A percentile compares a stretch with the other conserved stretches of the same genome.
These are phyloP conservation scores for Colletotrichum echinochloae DNA, from an alignment of 2,329 filamentous ascomycete species.

Conservation along the genomic window DNA sequence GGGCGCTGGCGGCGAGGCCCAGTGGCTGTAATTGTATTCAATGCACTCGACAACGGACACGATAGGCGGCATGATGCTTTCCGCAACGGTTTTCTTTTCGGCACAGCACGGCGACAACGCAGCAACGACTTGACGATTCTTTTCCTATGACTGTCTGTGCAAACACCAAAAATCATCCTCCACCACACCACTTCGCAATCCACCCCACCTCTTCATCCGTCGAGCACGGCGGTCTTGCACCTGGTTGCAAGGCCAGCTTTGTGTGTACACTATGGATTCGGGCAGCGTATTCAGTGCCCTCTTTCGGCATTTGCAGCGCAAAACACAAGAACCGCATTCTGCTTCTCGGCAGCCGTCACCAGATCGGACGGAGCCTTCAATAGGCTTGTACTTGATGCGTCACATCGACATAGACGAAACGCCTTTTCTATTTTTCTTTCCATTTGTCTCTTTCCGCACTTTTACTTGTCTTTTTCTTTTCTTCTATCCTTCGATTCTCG, in stretches of 20 bases:
- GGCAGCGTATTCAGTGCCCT: slow-evolving; percentile 35
- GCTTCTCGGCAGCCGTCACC: slow-evolving; percentile 41
- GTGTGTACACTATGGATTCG: slow-evolving; percentile 42
- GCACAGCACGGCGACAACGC: slow-evolving; percentile 52
- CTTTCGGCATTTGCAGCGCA: slow-evolving; percentile 37
- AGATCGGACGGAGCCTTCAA: slow-evolving; percentile 38
- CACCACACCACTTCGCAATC: slow-evolving; percentile 29
- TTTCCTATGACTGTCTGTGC: slow-evolving; percentile 50
- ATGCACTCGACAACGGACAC: slow-evolving; percentile 40
- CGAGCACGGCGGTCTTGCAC: slow-evolving; percentile 48
- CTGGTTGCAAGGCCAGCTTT: slow-evolving; percentile 45
- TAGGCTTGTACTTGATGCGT: slow-evolving; percentile 41
- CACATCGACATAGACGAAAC: slow-evolving; percentile 42
- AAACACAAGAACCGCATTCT: slow-evolving; percentile 40
- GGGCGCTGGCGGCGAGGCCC: slow-evolving; percentile 51
- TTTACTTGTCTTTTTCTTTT: slow-evolving; percentile 4
- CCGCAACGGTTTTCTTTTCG: slow-evolving; percentile 43
- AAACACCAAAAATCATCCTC: slow-evolving; percentile 36
- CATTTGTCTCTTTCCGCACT: slow-evolving; percentile 23
- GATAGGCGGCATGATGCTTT: slow-evolving; percentile 40
- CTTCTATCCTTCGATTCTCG: slow-evolving; percentile 18
- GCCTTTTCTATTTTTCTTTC: slow-evolving; percentile 20
- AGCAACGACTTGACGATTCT: slow-evolving; percentile 56
- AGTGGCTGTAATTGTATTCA: slow-evolving; percentile 53
- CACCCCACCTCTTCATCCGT: slow-evolving; percentile 39